A percentile compares a stretch with the other conserved stretches of the same genome.
Conservation (phyloP, 2,329 filamentous ascomycete genomes). For the Thielaviopsis musarum region DNA sequence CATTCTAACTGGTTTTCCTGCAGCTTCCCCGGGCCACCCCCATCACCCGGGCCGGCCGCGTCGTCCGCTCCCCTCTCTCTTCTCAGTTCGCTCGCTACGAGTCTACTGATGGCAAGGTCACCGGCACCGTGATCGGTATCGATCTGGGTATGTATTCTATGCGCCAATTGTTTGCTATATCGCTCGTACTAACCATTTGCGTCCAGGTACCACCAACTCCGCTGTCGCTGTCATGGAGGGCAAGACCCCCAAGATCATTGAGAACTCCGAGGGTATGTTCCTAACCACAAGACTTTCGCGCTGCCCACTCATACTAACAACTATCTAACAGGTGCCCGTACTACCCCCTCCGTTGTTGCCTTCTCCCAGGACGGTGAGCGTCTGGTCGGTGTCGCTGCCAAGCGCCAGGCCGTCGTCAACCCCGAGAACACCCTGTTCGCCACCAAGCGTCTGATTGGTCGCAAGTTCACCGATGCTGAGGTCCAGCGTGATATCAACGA, state of each 20-base stretch:
- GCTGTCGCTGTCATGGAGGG: slow-evolving; percentile 97
- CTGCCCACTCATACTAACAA: not conserved
- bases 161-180: not conserved
- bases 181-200: not conserved
- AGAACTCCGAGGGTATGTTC: slow-evolving; percentile 76
- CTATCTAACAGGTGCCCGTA: slow-evolving; percentile 50
- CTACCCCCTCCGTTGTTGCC: slow-evolving; percentile 85
- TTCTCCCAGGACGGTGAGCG: slow-evolving; percentile 93
- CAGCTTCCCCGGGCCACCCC: slow-evolving; percentile 65
- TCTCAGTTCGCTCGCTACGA: slow-evolving; percentile 65
- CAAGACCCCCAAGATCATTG: slow-evolving; percentile 87
- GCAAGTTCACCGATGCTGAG: slow-evolving; percentile 87
- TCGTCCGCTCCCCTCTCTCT: slow-evolving; percentile 52
- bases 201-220: slow-evolving; percentile 76
- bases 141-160: slow-evolving; percentile 60
- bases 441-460: slow-evolving; percentile 95
- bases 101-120: slow-evolving; percentile 72
- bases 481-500: slow-evolving; percentile 95
- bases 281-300: not conserved
- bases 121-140: slow-evolving; percentile 94
- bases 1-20: not conserved
- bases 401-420: slow-evolving; percentile 96
- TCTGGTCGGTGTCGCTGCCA: slow-evolving; percentile 89
- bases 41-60: slow-evolving; percentile 42
- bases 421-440: slow-evolving; percentile 97